These are phyloP conservation scores for Saprolegnia parasitica DNA, from an alignment of 352 stramenopile genomes.

Conservation along the genomic window DNA sequence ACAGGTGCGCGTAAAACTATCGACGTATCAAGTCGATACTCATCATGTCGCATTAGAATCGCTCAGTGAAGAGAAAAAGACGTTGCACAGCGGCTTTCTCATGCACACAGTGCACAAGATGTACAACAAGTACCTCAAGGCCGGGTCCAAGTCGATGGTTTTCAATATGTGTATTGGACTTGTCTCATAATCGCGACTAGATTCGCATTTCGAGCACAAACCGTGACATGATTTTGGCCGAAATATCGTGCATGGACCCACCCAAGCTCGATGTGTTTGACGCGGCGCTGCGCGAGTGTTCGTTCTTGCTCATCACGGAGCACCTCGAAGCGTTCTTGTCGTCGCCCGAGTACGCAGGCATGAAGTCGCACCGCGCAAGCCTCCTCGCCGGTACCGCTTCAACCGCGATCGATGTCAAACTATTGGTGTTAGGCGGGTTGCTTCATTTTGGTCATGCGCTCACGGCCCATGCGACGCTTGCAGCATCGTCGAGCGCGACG, in stretches of 20 bases:
- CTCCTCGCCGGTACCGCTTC: background rate
- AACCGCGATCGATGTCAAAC: no score
- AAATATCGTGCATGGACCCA: slow-evolving; percentile 35
- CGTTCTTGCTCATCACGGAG: slow-evolving; percentile 54
- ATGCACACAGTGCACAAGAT: slow-evolving; percentile 63
- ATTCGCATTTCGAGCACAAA: slow-evolving; percentile 13
- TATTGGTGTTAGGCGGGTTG: background rate
- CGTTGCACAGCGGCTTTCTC: slow-evolving; percentile 35
- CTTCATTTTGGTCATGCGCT: background rate
- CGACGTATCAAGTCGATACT: slow-evolving; percentile 40
- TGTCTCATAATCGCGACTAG: slow-evolving; percentile 37
- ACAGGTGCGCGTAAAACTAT: slow-evolving; percentile 26
- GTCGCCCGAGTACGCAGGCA: slow-evolving; percentile 19
- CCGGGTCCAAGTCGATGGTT: slow-evolving; percentile 64
- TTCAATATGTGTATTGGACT: slow-evolving; percentile 57
- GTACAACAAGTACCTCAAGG: slow-evolving; percentile 74
- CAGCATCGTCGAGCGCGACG: slow-evolving; percentile 18
- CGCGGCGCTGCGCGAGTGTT: slow-evolving; percentile 51
- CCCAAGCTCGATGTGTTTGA: slow-evolving; percentile 50
- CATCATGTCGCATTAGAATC: background rate
- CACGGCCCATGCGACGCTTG: background rate
- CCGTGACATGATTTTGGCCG: slow-evolving; percentile 1
- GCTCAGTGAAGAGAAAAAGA: slow-evolving; percentile 7
- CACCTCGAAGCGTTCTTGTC: slow-evolving; percentile 50
- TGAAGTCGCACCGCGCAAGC: background rate